A percentile compares a stretch with the other conserved stretches of the same genome.
Evolutionary conservation across 257 asterid species (phyloP).

Genomic region (Capsicum rhomboideum): DNA sequence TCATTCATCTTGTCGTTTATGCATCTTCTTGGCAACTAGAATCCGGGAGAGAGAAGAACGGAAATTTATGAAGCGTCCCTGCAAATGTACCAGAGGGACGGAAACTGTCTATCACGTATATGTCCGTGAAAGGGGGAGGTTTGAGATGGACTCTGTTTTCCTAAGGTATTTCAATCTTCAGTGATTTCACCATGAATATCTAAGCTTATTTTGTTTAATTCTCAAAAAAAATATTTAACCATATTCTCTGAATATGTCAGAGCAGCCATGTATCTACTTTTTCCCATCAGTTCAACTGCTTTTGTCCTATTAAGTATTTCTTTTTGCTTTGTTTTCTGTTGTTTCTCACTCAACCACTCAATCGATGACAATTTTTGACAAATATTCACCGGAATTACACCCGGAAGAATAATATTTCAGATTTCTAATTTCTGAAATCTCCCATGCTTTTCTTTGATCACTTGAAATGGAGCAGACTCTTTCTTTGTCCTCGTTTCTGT

Average conservation of each 20-base stretch:
- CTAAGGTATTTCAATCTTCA: slow-evolving; percentile 43
- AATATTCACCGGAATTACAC: neutral
- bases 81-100: slow-evolving; percentile 64
- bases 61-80: slow-evolving; percentile 68
- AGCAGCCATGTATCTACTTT: neutral
- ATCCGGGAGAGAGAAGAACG: slow-evolving; percentile 54
- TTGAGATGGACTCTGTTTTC: slow-evolving; percentile 72
- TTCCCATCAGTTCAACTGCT: neutral
- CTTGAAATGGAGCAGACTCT: neutral
- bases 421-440: neutral
- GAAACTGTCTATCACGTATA: slow-evolving; percentile 61
- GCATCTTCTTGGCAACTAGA: slow-evolving; percentile 82
- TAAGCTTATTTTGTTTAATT: neutral
- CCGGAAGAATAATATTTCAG: neutral
- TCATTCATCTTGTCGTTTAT: slow-evolving; percentile 95
- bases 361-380: neutral
- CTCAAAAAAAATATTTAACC: neutral
- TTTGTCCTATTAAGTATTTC: neutral
- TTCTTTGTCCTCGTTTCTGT: neutral
- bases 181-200: neutral
- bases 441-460: neutral
- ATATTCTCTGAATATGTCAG: neutral
- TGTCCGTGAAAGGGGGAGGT: slow-evolving; percentile 88
- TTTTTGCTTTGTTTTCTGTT: neutral
- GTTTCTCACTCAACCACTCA: neutral